A percentile compares a stretch with the other conserved stretches of the same genome.
These are phyloP conservation scores for Cercophora newfieldiana DNA, from an alignment of 495 filamentous ascomycete species.

Conservation along the genomic window DNA sequence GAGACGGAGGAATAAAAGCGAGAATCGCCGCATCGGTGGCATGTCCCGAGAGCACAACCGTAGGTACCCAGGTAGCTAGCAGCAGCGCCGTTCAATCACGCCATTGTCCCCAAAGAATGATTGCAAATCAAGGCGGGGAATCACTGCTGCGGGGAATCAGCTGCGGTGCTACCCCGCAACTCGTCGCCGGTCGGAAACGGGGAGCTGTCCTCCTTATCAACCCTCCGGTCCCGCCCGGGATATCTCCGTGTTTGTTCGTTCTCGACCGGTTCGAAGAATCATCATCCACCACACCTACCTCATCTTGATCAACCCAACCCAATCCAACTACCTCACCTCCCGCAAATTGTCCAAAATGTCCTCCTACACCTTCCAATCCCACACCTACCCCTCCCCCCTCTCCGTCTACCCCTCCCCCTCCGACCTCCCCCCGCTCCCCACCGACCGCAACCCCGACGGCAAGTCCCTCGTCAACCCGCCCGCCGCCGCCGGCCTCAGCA, in stretches of 20 bases:
- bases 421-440: conserved; percentile 60
- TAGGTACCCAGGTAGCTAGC: too few relatives aligned
- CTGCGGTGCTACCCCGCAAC: background rate
- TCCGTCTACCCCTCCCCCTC: conserved; percentile 67
- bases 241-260: background rate
- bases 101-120: background rate
- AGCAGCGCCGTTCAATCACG: background rate
- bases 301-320: background rate
- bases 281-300: background rate
- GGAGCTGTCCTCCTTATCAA: background rate
- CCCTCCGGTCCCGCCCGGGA: background rate
- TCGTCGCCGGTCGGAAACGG: background rate
- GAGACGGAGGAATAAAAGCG: background rate
- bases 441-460: conserved; percentile 64
- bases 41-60: background rate
- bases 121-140: conserved; percentile 4
- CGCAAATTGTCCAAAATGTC: conserved; percentile 11
- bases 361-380: conserved; percentile 24
- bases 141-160: background rate
- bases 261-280: too few relatives aligned
- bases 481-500: conserved; percentile 56
- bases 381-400: conserved; percentile 65
- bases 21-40: background rate
- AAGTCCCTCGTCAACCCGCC: conserved; percentile 65
- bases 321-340: background rate